phyloP scores from a whole-genome alignment of 1,139 yeast genomes.

The Candida sanyaensis region DNA sequence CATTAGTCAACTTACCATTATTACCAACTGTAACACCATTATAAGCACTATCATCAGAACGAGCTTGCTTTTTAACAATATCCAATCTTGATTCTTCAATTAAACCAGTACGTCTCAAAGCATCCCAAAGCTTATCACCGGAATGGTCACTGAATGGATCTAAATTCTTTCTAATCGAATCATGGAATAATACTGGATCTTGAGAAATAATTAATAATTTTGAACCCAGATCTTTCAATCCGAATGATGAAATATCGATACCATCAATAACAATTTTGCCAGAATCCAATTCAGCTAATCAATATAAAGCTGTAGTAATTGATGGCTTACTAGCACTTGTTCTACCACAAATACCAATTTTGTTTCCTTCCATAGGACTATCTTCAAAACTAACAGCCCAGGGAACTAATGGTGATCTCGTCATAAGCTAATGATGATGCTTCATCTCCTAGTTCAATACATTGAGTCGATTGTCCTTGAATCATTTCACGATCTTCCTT shows the following conservation, averaged over 20 bases:
- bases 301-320: slow-evolving; percentile 63
- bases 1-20: slow-evolving; percentile 12
- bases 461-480: slow-evolving; percentile 19
- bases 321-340: slow-evolving; percentile 83
- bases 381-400: slow-evolving; percentile 52
- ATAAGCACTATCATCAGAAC: slow-evolving; percentile 8
- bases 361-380: slow-evolving; percentile 57
- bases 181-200: slow-evolving; percentile 87
- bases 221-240: slow-evolving; percentile 74
- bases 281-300: slow-evolving; percentile 53
- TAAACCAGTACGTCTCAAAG: slow-evolving; percentile 35
- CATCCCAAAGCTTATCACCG: slow-evolving; percentile 36
- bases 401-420: slow-evolving; percentile 73
- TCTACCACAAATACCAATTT: slow-evolving; percentile 76
- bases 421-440: slow-evolving; percentile 65
- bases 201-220: slow-evolving; percentile 88
- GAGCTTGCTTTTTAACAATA: slow-evolving; percentile 17
- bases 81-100: slow-evolving; percentile 25
- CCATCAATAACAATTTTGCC: slow-evolving; percentile 64
- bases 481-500: slow-evolving; percentile 22
- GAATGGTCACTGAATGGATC: slow-evolving; percentile 57
- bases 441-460: slow-evolving; percentile 19
- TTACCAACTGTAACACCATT: background rate
- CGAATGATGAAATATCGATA: slow-evolving; percentile 62
- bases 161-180: slow-evolving; percentile 75